phyloP scores from a whole-genome alignment of 306 rosid genomes.

The Cucumis sativus region Cucumber_9930_V3 NC_026655.2:18901001-18901500 shows the following conservation, averaged over 20 bases:
- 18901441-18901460: neutral
- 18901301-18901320: neutral
- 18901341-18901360: neutral
- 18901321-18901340: neutral
- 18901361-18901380: neutral
- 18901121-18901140: neutral
- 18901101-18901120: neutral
- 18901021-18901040: constrained; percentile 22
- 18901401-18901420: neutral
- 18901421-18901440: neutral
- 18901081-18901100: neutral
- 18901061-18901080: constrained; percentile 12
- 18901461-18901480: neutral
- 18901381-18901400: neutral
- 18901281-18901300: neutral
- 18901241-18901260: neutral
- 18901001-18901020: constrained; percentile 29
- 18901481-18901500: neutral
- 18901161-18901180: neutral
- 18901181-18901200: neutral
- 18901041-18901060: neutral
- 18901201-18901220: neutral
- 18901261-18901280: neutral
- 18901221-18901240: neutral
- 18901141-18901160: neutral